Base-by-base conservation (phyloP, 2,329 filamentous ascomycete species). In the Venturiaceae sp. region DNA sequence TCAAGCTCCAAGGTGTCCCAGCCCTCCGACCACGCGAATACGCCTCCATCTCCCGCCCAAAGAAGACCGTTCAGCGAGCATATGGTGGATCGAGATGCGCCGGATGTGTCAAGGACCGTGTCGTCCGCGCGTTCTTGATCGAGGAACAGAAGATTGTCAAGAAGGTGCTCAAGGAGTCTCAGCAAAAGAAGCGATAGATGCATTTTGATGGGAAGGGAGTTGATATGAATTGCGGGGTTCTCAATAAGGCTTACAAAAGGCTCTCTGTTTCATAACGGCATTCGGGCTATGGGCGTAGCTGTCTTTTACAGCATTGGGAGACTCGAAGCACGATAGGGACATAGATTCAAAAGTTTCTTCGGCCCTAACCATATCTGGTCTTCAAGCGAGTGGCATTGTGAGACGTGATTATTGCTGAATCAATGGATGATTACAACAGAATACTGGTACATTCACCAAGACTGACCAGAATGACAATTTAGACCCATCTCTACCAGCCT, bases 141-240 rank as follows among this genome's bases (percentile, higher is more conserved):
- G 95, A 99, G 84, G 94, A 99, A 86, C 94, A 99, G 85, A 99
- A 99, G 90, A 97, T 99, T 72, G 94, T 99, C 80, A 99, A 99
- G 91, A 99, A 99, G 90, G 94, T 99, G 72, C 85, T 97, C 77
- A 96, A 96, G 88, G 92, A 97, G 84, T 47, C 30, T 34, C 57
- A 58, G 50, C 57, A 58, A 30, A 58, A 58, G 57, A 58, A 58
- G 47, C 57, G 57, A 54, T 58, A 37, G 28, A 50, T 36, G 53
- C n/a, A 14, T 56, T 44, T 33, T 23, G 26, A 30, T 50, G 44
- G 44, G 44, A 50, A 3, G n/a, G 44, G 44, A 50, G 44, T 50
- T 50, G 44, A 50, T 16, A 50, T 50, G 44, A 50, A 50, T 50
- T 50, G 26, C 44, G 44, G 44, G 44, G n/a, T n/a, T 50, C 44